A percentile compares a stretch with the other conserved stretches of the same genome.
Conservation (phyloP, 2,329 filamentous ascomycete genomes). For the Cladobotryum mycophilum region DNA sequence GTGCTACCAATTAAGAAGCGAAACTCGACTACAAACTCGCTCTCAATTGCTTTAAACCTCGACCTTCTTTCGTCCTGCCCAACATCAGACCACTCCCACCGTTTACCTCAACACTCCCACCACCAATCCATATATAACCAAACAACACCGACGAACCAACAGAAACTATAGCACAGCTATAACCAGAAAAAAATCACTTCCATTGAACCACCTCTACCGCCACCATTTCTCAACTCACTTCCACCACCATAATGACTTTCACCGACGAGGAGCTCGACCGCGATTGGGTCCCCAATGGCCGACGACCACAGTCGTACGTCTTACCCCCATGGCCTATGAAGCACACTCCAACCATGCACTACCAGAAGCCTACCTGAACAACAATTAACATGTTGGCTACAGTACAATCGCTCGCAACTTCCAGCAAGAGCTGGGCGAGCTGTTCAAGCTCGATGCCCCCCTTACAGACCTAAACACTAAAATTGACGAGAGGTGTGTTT, state of each 20-base stretch:
- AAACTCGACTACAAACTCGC: too few species aligned
- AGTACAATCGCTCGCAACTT: conserved; percentile 87
- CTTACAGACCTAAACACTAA: conserved; percentile 67
- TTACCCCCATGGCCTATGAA: conserved; percentile 5
- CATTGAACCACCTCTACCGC: background rate
- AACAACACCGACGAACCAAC: too few species aligned
- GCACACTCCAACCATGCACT: background rate
- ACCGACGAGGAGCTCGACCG: conserved; percentile 66
- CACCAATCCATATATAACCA: too few species aligned
- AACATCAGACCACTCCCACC: too few species aligned
- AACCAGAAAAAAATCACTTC: background rate
- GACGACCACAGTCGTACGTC: conserved; percentile 78
- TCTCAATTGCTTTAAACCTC: too few species aligned
- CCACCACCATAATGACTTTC: conserved; percentile 22
- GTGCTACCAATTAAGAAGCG: too few species aligned
- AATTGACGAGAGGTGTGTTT: conserved; percentile 72
- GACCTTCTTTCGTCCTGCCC: too few species aligned
- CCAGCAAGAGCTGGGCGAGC: conserved; percentile 76
- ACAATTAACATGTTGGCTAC: conserved; percentile 12
- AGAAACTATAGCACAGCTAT: too few species aligned
- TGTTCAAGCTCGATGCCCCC: conserved; percentile 81
- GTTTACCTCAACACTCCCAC: too few species aligned
- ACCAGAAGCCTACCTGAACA: background rate
- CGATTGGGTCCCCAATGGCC: conserved; percentile 73
- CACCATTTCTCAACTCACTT: background rate